Base-by-base conservation (phyloP, 129 eudicot species). In the Arctium minus region DNA sequence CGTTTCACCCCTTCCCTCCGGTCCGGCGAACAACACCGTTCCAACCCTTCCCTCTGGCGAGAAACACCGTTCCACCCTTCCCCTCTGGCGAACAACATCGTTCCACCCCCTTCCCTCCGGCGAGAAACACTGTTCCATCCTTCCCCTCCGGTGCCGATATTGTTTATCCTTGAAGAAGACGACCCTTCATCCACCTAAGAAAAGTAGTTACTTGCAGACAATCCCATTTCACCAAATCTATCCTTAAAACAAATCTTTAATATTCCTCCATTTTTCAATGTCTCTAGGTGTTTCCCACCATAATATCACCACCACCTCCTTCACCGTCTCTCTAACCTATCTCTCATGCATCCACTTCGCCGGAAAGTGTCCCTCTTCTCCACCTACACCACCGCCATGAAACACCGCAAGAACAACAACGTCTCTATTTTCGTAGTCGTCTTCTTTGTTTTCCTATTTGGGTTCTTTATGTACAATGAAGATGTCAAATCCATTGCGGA, bases 401-500 rank as follows among this genome's bases (percentile, higher is more conserved):
- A 92, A 80, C 91, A 79, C 77, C 88, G 97, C 15, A 94, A 91
- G 79, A 88, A 86, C 82, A 89, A 82, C 70, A 91, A 89, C 77
- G 81, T 93, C 29, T 89, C 99, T 1, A 75, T 91, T 9, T 91
- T 92, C 84, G 86, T 90, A 0, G 93, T 91, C 9, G 93, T 93
- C 8, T 88, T 89, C 80, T 91, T 97, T n/a, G 84, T 93, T 5
- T 92, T 95, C 56, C 86, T 95, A 2, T 93, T 93, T 50, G 99
- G 94, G 0, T 88, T 93, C 78, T 95, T 95, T 85, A 87, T 95
- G 88, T 95, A 95, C 90, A 95, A 93, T 72, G 99, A 95, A 44
- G 98, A 96, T 72, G 92, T 96, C 1, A 93, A 96, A 70, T 91
- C 99, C 46, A 91, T 95, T 6, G 97, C 99, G 1, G 99, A 92